Conservation (phyloP, 108 stramenopile species). For the Cyclotella distinguenda region DNA sequence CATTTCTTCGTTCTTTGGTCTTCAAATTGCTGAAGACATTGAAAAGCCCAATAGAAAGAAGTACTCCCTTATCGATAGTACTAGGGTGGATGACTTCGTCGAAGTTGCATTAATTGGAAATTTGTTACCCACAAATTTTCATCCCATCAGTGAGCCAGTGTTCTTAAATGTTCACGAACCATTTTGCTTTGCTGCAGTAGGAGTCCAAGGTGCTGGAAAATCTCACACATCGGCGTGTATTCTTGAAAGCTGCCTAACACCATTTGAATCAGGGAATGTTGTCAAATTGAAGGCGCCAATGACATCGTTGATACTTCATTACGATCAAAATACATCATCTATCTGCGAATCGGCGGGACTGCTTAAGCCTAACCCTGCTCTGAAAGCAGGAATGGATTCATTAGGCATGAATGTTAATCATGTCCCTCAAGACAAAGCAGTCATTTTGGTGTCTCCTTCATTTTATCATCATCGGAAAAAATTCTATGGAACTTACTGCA, state of each 20-base stretch:
- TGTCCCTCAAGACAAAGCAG: constrained; percentile 21
- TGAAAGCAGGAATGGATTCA: not conserved
- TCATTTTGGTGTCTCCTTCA: constrained; percentile 35
- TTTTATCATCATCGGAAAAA: constrained; percentile 31
- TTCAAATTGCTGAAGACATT: not conserved
- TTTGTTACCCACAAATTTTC: not conserved
- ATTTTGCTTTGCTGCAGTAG: constrained; percentile 34
- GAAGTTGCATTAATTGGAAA: not conserved
- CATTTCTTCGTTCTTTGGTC: not conserved
- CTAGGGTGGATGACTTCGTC: not conserved
- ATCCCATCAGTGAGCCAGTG: constrained; percentile 10
- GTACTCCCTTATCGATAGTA: not conserved
- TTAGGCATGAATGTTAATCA: not conserved
- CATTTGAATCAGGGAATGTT: constrained; percentile 20
- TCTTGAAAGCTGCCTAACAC: constrained; percentile 26
- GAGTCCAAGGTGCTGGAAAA: constrained; percentile 31
- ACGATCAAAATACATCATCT: constrained; percentile 31
- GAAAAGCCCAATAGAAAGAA: not conserved
- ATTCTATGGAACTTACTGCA: constrained; percentile 37
- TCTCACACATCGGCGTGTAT: constrained; percentile 21
- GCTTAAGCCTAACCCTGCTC: constrained; percentile 3
- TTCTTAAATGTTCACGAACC: constrained; percentile 31
- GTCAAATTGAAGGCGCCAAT: constrained; percentile 23
- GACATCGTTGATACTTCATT: constrained; percentile 32
- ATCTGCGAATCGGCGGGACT: constrained; percentile 35